Evolutionary conservation across 163 green algal species (phyloP).

Genomic region (Picocystis sp.): DNA sequence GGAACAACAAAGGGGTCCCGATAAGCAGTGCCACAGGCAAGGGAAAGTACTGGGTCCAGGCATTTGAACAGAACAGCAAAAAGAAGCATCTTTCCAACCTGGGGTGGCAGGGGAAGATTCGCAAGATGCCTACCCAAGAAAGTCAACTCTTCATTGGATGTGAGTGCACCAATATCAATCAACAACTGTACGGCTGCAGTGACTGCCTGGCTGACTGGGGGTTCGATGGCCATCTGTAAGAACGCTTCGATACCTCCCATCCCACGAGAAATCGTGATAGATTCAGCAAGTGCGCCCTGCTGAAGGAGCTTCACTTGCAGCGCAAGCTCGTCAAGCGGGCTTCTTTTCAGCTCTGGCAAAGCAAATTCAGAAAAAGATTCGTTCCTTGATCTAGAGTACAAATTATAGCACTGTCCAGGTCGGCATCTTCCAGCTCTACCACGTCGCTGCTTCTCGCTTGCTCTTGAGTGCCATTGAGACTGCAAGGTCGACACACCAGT

Average conservation of each 20-base stretch:
- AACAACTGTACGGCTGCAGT: constrained; percentile 29
- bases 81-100: constrained; percentile 64
- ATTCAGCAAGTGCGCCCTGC: not conserved
- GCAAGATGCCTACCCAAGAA: constrained; percentile 65
- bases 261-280: not conserved
- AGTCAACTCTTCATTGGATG: constrained; percentile 46
- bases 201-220: constrained; percentile 24
- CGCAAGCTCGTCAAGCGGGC: constrained; percentile 68
- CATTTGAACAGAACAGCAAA: constrained; percentile 53
- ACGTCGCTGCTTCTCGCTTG: constrained; percentile 48
- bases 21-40: constrained; percentile 39
- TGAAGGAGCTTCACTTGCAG: constrained; percentile 36
- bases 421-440: constrained; percentile 54
- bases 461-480: constrained; percentile 23
- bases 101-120: constrained; percentile 51
- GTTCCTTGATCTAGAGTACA: constrained; percentile 44
- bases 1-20: constrained; percentile 54
- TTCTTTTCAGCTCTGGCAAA: constrained; percentile 67
- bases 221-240: not conserved
- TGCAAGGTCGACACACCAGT: constrained; percentile 59
- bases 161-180: constrained; percentile 28
- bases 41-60: constrained; percentile 57
- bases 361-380: constrained; percentile 44
- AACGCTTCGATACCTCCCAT: too few relatives aligned
- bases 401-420: constrained; percentile 57